These are phyloP conservation scores for Mortierella alpina DNA, from an alignment of 192 early-diverging fungal species.

Conservation along the genomic window DNA sequence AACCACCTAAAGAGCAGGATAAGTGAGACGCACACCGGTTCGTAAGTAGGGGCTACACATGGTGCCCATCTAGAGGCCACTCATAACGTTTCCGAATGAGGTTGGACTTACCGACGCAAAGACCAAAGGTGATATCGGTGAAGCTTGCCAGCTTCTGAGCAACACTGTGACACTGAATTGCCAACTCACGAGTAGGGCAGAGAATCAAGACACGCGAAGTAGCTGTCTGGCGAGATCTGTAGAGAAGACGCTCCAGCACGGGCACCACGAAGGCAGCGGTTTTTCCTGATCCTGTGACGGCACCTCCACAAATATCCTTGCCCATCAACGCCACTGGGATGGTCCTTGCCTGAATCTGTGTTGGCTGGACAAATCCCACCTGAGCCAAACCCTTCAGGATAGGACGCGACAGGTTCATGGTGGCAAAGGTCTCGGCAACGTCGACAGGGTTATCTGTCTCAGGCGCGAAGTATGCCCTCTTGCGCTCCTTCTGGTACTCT, in stretches of 20 bases:
- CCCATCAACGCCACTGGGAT: conserved; percentile 96
- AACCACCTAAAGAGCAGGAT: conserved; percentile 69
- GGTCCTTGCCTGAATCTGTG: conserved; percentile 90
- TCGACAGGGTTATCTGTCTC: conserved; percentile 54
- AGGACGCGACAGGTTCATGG: conserved; percentile 94
- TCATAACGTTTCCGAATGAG: no score
- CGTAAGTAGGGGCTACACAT: conserved; percentile 1
- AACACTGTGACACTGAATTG: conserved; percentile 95
- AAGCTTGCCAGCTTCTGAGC: conserved; percentile 86
- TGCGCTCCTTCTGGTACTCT: conserved; percentile 64
- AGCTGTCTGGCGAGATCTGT: conserved; percentile 82
- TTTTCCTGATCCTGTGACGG: conserved; percentile 98
- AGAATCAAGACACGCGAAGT: conserved; percentile 90
- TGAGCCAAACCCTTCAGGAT: conserved; percentile 91
- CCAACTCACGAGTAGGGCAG: conserved; percentile 97
- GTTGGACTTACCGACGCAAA: conserved; percentile 75
- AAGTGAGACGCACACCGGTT: background rate
- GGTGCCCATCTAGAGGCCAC: background rate
- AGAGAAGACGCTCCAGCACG: conserved; percentile 93
- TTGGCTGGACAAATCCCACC: conserved; percentile 93
- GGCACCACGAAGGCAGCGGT: conserved; percentile 98
- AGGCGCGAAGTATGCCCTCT: conserved; percentile 72
- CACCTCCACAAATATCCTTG: conserved; percentile 97
- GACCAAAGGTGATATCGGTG: conserved; percentile 86
- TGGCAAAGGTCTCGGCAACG: conserved; percentile 84